Conservation (phyloP, 805 yeast species). For the Brettanomyces sp. region DNA sequence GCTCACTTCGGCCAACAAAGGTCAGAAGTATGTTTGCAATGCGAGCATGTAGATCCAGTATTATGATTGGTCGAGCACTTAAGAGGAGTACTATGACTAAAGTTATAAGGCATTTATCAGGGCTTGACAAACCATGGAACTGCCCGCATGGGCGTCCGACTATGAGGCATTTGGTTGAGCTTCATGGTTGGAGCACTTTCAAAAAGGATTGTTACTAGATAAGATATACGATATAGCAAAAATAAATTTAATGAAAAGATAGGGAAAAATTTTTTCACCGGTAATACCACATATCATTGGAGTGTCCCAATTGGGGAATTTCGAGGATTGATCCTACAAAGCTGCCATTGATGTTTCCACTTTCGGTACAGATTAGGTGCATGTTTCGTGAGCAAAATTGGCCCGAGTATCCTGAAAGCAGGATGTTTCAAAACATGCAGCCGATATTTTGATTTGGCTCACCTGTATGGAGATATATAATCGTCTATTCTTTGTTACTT, state of each 20-base stretch:
- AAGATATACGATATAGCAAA: neutral
- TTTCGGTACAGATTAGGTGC: too few relatives aligned
- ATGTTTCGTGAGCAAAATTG: too few relatives aligned
- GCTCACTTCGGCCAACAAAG: constrained; percentile 55
- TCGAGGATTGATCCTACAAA: neutral
- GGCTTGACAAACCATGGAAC: constrained; percentile 88
- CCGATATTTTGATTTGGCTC: too few relatives aligned
- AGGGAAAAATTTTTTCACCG: too few relatives aligned
- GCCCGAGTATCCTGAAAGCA: too few relatives aligned
- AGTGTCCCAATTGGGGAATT: constrained; percentile 1
- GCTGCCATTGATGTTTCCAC: too few relatives aligned
- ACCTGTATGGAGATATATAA: too few relatives aligned
- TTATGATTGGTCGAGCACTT: constrained; percentile 84
- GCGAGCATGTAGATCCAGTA: constrained; percentile 90
- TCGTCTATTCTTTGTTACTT: too few relatives aligned
- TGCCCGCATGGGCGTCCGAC: constrained; percentile 98
- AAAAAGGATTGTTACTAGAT: constrained; percentile 28
- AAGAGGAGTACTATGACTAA: constrained; percentile 48
- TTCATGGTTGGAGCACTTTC: constrained; percentile 37
- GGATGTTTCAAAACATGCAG: too few relatives aligned
- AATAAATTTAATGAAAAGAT: neutral
- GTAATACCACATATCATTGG: neutral
- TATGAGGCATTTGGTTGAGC: constrained; percentile 75
- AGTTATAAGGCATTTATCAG: constrained; percentile 60
- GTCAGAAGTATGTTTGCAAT: constrained; percentile 80